Conservation (phyloP, 2,329 filamentous ascomycete genomes). For the Penicillium hordei region DNA sequence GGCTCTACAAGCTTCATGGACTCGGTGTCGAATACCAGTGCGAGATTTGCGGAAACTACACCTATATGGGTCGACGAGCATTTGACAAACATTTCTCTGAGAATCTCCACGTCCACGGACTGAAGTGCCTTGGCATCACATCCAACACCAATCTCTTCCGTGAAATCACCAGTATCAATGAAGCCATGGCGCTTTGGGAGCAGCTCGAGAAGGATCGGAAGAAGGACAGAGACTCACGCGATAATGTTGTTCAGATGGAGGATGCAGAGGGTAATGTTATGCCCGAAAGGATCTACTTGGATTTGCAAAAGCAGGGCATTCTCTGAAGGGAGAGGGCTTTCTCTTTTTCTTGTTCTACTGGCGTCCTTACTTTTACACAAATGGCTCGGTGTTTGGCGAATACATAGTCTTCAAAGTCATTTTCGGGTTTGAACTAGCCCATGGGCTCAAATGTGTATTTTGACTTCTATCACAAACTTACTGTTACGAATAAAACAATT, state of each 20-base stretch:
- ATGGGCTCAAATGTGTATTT: background rate
- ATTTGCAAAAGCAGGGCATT: constrained; percentile 88
- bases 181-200: constrained; percentile 85
- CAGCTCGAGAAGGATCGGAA: constrained; percentile 87
- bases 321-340: constrained; percentile 50
- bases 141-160: constrained; percentile 81
- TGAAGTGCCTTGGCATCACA: constrained; percentile 91
- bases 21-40: constrained; percentile 92
- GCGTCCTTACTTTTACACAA: constrained; percentile 14
- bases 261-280: constrained; percentile 97
- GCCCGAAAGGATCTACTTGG: constrained; percentile 97
- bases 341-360: background rate
- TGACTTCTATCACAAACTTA: background rate
- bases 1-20: constrained; percentile 96
- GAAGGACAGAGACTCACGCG: constrained; percentile 71
- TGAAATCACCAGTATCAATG: constrained; percentile 89
- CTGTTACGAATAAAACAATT: background rate
- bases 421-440: background rate
- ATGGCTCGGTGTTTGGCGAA: constrained; percentile 37
- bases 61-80: constrained; percentile 95
- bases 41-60: constrained; percentile 96
- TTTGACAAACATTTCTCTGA: constrained; percentile 99
- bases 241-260: constrained; percentile 96
- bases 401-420: background rate
- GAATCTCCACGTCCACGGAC: constrained; percentile 83